Evolutionary conservation across 345 rosid species (phyloP).

Genomic region (Clarkia xantiana): DNA sequence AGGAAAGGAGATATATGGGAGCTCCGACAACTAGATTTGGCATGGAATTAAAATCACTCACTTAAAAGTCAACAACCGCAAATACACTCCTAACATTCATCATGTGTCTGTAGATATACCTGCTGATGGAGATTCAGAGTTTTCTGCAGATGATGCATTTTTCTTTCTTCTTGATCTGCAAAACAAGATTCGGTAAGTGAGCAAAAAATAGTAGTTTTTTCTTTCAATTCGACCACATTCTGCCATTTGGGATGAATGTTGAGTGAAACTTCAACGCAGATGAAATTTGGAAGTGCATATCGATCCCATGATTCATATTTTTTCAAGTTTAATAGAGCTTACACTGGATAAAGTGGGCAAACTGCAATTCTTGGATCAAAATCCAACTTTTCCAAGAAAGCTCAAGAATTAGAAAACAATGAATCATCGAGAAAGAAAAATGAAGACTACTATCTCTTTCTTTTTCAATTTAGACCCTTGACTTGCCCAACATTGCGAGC

Average conservation of each 20-base stretch:
- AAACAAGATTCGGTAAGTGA: slow-evolving; percentile 7
- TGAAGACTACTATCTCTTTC: too few relatives aligned
- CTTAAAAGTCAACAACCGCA: not conserved
- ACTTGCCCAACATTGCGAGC: not conserved
- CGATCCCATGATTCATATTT: too few relatives aligned
- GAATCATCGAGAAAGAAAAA: too few relatives aligned
- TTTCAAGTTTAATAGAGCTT: too few relatives aligned
- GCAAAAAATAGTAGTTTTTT: not conserved
- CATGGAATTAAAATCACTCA: too few relatives aligned
- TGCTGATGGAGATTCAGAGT: slow-evolving; percentile 50
- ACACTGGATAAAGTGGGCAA: too few relatives aligned
- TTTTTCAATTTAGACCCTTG: too few relatives aligned
- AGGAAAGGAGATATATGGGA: too few relatives aligned
- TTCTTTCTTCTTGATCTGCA: slow-evolving; percentile 88
- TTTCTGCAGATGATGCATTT: slow-evolving; percentile 62
- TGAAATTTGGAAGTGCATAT: not conserved
- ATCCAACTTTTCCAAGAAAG: too few relatives aligned
- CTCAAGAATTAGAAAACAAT: too few relatives aligned
- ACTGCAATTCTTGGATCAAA: too few relatives aligned
- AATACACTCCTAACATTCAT: not conserved
- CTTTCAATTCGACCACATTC: not conserved
- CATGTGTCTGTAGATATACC: slow-evolving; percentile 20
- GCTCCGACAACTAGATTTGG: too few relatives aligned
- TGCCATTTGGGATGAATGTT: not conserved
- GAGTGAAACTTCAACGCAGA: slow-evolving; percentile 1